These are phyloP conservation scores for Cercospora zeina DNA, from an alignment of 2,329 filamentous ascomycete genomes.

Conservation along the genomic window DNA sequence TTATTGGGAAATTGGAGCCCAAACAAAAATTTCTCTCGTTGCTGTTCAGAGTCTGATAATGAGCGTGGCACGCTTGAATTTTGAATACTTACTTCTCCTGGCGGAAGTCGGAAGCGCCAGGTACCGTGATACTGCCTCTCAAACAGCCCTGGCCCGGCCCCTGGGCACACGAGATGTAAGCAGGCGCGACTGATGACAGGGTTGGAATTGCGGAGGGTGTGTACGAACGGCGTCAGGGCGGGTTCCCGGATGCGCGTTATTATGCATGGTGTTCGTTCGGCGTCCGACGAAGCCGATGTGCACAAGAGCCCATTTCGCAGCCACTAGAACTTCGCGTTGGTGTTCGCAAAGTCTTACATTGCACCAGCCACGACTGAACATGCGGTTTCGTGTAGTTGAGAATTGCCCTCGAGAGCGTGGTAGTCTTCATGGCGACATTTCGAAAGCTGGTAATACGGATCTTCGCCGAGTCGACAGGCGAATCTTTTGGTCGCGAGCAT, in stretches of 20 bases:
- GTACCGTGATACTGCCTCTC: neutral
- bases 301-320: neutral
- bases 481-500: neutral
- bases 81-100: conserved; percentile 7
- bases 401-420: neutral
- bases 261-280: neutral
- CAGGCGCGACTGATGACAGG: conserved; percentile 2
- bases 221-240: neutral
- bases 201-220: neutral
- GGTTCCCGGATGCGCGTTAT: neutral
- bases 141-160: no score
- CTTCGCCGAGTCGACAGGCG: neutral
- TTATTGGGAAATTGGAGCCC: neutral
- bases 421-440: neutral
- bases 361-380: neutral
- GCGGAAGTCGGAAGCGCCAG: conserved; percentile 9
- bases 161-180: conserved; percentile 5
- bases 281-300: neutral
- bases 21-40: neutral
- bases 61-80: neutral
- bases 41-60: neutral
- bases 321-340: conserved; percentile 1
- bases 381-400: neutral
- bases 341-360: neutral
- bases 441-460: neutral